These are phyloP conservation scores for Podila verticillata DNA, from an alignment of 192 early-diverging fungal species.

Conservation along the genomic window DNA sequence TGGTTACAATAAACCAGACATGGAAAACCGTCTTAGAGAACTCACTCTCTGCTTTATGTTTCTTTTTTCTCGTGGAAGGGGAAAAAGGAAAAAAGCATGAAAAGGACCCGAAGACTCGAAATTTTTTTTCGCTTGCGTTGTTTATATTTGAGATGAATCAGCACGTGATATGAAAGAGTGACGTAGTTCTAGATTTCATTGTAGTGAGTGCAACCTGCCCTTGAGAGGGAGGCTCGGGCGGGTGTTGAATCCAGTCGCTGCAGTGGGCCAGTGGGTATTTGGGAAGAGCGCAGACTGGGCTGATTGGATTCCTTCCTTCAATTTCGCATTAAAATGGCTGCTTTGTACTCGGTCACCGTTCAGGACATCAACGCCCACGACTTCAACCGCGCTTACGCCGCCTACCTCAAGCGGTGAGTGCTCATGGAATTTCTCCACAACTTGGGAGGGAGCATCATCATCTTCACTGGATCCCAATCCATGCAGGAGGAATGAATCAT, in stretches of 20 bases:
- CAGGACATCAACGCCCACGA: conserved; percentile 97
- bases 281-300: no score
- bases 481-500: conserved; percentile 10
- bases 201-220: no score
- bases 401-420: conserved; percentile 92
- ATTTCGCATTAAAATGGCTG: conserved; percentile 47
- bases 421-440: conserved; percentile 3
- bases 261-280: not conserved
- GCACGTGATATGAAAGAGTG: no score
- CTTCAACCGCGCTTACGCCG: conserved; percentile 98
- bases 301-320: conserved; percentile 33
- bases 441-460: not conserved
- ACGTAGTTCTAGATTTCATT: no score
- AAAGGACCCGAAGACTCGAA: no score
- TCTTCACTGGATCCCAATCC: not conserved
- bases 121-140: no score
- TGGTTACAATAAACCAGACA: no score
- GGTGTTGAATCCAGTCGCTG: not conserved
- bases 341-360: conserved; percentile 79
- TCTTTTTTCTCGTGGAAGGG: no score
- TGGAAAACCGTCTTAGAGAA: no score
- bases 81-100: not conserved
- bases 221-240: not conserved
- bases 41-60: no score
- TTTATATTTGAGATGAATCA: no score